Percentiles rank a stretch among this genome's conserved stretches.
Conservation (phyloP, 2,329 filamentous ascomycete genomes). For the Epichloe amarillans region DNA sequence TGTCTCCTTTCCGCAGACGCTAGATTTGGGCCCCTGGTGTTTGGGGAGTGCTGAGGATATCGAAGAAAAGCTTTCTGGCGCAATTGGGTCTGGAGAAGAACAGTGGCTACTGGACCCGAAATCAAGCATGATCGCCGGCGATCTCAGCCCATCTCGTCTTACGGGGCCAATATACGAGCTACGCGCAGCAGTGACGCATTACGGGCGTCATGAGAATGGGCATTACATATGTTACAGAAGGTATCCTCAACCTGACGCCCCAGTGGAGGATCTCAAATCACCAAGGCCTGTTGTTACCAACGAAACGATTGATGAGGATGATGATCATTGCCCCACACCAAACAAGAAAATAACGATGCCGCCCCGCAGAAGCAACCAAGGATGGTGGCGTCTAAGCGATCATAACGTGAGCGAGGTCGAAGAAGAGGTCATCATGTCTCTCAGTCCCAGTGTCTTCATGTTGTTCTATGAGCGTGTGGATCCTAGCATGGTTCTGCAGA, state of each 20-base stretch:
- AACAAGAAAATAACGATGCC: not conserved
- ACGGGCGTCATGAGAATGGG: slow-evolving; percentile 83
- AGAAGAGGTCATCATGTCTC: slow-evolving; percentile 58
- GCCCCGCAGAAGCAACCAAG: slow-evolving; percentile 21
- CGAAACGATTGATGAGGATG: slow-evolving; percentile 1
- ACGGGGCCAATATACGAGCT: slow-evolving; percentile 58
- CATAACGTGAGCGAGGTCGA: slow-evolving; percentile 65
- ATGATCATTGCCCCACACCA: slow-evolving; percentile 6
- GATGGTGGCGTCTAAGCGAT: slow-evolving; percentile 89
- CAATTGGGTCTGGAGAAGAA: slow-evolving; percentile 31
- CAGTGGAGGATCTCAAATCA: not conserved
- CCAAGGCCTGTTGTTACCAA: not conserved
- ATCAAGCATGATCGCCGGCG: slow-evolving; percentile 58
- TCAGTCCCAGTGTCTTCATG: slow-evolving; percentile 80
- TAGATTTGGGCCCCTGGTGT: slow-evolving; percentile 79
- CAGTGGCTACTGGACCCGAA: slow-evolving; percentile 57
- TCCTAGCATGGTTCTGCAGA: slow-evolving; percentile 30
- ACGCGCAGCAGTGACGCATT: slow-evolving; percentile 75
- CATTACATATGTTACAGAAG: slow-evolving; percentile 89
- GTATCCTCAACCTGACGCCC: slow-evolving; percentile 30
- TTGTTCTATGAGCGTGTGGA: slow-evolving; percentile 80
- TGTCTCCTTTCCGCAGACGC: slow-evolving; percentile 58
- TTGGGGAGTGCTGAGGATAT: slow-evolving; percentile 42
- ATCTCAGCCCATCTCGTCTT: slow-evolving; percentile 33
- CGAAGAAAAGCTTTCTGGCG: slow-evolving; percentile 7